These are phyloP conservation scores for Alternaria ethzedia DNA, from an alignment of 2,329 filamentous ascomycete genomes.

Conservation along the genomic window DNA sequence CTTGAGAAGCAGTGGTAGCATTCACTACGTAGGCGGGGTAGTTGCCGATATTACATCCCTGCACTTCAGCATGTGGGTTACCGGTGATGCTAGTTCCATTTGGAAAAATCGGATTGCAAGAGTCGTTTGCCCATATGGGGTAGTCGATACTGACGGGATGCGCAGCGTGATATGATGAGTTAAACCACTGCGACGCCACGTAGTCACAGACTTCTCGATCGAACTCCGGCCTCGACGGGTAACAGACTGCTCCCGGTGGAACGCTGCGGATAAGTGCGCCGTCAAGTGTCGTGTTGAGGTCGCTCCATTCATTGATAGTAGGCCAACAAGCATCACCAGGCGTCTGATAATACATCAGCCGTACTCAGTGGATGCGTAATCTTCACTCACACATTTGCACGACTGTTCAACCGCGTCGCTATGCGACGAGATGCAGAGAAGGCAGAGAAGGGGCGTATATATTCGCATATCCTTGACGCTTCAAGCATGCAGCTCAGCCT, in stretches of 20 bases:
- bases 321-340: constrained; percentile 32
- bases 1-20: constrained; percentile 25
- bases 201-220: constrained; percentile 24
- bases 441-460: neutral
- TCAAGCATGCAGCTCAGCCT: accelerated
- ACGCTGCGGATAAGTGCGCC: constrained; percentile 26
- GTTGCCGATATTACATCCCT: constrained; percentile 29
- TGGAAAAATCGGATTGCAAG: constrained; percentile 37
- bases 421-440: neutral
- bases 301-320: constrained; percentile 20
- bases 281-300: constrained; percentile 27
- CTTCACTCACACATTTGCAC: constrained; percentile 31
- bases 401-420: neutral
- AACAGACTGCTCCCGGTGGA: constrained; percentile 39
- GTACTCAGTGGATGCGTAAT: too few relatives aligned
- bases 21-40: constrained; percentile 41
- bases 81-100: constrained; percentile 41
- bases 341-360: constrained; percentile 5
- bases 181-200: constrained; percentile 34
- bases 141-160: constrained; percentile 39
- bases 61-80: constrained; percentile 24
- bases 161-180: constrained; percentile 34
- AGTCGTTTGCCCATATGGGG: constrained; percentile 38
- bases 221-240: constrained; percentile 27
- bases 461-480: neutral